Evolutionary conservation across 768 basidiomycete species (phyloP), one percentile per base, ranked within the genome.

Genomic region (Pilatotrama ljubarskyi): DNA sequence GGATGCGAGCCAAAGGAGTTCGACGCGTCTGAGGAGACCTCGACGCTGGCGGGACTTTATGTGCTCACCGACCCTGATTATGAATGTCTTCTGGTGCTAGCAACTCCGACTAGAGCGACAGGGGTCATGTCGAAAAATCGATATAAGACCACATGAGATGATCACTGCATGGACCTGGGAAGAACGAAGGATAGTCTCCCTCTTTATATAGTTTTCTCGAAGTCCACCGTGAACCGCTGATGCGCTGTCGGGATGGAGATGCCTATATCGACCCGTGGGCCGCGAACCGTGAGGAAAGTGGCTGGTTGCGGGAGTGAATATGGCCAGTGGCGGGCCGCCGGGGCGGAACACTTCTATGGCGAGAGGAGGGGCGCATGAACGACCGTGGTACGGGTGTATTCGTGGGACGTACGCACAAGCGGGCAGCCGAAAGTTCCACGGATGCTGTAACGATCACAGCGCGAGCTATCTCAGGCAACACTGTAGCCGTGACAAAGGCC

Each of bases 101-200:
- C n/a, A 32, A 17, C 20, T 10, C 10, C 38, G 40, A 29, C 25
- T 20, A 24, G 22, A 17, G 8, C 15, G 38, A 24, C 51, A 52
- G 38, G 40, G 25, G 17, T 18, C 11, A 29, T 18, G 48, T n/a
- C 29, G 17, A 20, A n/a, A n/a, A 14, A 32, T 32, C 29, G 18
- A 18, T n/a, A 3, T n/a, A 15, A n/a, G 49, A n/a, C 42, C 54
- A 46, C 43, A 55, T 46, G 43, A 55, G 54, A 20, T 49, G 54
- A 22, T 40, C 44, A 55, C 43, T 22, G 43, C 26, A 24, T n/a
- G 22, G 29, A 41, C 43, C 24, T 37, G 35, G 29, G 35, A 56
- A 47, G 24, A 0, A 1, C 18, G 46, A 20, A 36, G 36, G 29
- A 56, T 36, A 13, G n/a, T 14, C 32, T 17, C 20, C 32, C 37